Evolutionary conservation across 2,329 filamentous ascomycete species (phyloP).

Genomic region (Penicillium sp.): DNA sequence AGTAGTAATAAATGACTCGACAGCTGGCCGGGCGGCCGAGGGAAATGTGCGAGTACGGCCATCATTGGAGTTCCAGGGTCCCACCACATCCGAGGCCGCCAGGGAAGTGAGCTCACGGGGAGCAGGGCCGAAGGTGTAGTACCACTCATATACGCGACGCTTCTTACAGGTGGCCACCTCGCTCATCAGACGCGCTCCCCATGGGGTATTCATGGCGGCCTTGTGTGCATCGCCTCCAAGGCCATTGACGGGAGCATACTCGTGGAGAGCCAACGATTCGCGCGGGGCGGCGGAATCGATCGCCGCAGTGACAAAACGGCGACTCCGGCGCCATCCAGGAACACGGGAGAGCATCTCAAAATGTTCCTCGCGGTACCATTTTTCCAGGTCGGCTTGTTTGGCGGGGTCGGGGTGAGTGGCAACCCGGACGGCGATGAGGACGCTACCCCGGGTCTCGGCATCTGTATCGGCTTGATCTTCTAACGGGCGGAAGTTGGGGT

Average conservation of each 20-base stretch:
- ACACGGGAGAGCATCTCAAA: slow-evolving; percentile 69
- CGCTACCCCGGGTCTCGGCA: slow-evolving; percentile 53
- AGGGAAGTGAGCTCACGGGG: slow-evolving; percentile 66
- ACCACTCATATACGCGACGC: slow-evolving; percentile 66
- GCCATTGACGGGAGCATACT: slow-evolving; percentile 68
- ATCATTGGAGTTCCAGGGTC: slow-evolving; percentile 57
- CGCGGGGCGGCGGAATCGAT: slow-evolving; percentile 58
- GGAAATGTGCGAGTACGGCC: slow-evolving; percentile 55
- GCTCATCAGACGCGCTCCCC: slow-evolving; percentile 59
- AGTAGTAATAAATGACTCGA: slow-evolving; percentile 68
- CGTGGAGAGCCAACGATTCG: slow-evolving; percentile 68
- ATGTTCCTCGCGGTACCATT: slow-evolving; percentile 77
- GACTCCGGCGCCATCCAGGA: slow-evolving; percentile 74
- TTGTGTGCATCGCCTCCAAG: slow-evolving; percentile 64
- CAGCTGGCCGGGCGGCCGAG: slow-evolving; percentile 48
- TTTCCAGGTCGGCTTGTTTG: slow-evolving; percentile 56
- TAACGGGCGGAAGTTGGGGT: slow-evolving; percentile 58
- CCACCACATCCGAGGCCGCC: slow-evolving; percentile 46
- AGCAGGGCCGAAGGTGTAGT: slow-evolving; percentile 76
- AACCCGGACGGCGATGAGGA: slow-evolving; percentile 64
- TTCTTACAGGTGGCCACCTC: slow-evolving; percentile 59
- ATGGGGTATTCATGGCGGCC: slow-evolving; percentile 62
- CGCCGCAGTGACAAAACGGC: slow-evolving; percentile 66
- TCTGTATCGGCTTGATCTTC: slow-evolving; percentile 62
- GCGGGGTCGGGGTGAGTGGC: slow-evolving; percentile 54